Conservation (phyloP, 257 asterid species). For the Henckelia pumila region DNA sequence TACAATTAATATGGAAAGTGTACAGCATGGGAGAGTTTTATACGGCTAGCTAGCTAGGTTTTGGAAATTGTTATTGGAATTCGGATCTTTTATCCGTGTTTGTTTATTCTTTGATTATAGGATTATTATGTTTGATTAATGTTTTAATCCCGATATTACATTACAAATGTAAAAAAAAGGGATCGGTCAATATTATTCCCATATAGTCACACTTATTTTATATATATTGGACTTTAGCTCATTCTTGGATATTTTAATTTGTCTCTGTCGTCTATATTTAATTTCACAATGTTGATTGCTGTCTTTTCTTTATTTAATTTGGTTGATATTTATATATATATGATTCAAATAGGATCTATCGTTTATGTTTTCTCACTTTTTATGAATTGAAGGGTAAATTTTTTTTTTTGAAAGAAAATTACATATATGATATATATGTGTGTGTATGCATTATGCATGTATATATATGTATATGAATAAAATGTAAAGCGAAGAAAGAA, state of each 20-base stretch:
- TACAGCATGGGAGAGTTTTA: not conserved
- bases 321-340: no score
- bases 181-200: not conserved
- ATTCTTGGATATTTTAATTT: no score
- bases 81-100: not conserved
- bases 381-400: no score
- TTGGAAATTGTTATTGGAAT: not conserved
- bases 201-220: no score
- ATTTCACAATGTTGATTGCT: not conserved
- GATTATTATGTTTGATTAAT: not conserved
- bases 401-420: no score
- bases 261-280: not conserved
- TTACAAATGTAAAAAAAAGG: not conserved
- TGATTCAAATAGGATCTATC: no score
- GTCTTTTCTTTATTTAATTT: not conserved
- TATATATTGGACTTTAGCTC: not conserved
- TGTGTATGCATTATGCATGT: no score
- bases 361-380: no score
- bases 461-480: no score
- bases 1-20: not conserved
- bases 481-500: no score
- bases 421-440: no score
- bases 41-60: not conserved
- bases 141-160: not conserved
- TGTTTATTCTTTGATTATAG: not conserved